Evolutionary conservation across 495 filamentous ascomycete species (phyloP).

Genomic region (Xylaria venustula): DNA sequence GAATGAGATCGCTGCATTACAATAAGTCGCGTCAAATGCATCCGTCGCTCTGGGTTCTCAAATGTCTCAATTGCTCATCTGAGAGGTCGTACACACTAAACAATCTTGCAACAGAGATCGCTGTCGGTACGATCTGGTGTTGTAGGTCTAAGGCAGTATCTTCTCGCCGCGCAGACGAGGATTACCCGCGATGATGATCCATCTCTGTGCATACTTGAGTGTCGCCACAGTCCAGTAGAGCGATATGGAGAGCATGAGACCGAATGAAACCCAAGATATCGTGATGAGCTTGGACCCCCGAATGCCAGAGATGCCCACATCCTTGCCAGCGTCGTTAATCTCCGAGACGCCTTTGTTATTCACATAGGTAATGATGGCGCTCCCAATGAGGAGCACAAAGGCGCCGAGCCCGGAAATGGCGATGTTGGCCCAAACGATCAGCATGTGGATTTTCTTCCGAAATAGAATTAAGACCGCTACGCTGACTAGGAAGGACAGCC

Average conservation of each 20-base stretch:
- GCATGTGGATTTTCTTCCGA: conserved; percentile 30
- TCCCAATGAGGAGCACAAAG: conserved; percentile 25
- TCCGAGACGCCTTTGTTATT: conserved; percentile 29
- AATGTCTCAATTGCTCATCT: too few relatives aligned
- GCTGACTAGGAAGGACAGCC: conserved; percentile 53
- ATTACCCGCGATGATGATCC: conserved; percentile 41
- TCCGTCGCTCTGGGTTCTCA: too few relatives aligned
- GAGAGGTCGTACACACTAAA: too few relatives aligned
- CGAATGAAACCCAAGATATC: conserved; percentile 66
- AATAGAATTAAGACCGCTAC: conserved; percentile 38
- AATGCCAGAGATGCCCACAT: conserved; percentile 31
- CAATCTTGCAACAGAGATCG: too few relatives aligned
- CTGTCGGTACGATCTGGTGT: too few relatives aligned
- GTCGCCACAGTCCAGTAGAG: conserved; percentile 48
- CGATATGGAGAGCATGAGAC: conserved; percentile 57
- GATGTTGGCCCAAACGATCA: conserved; percentile 44
- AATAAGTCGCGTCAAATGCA: too few relatives aligned
- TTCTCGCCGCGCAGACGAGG: neutral
- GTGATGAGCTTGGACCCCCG: conserved; percentile 33
- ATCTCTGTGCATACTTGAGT: conserved; percentile 55
- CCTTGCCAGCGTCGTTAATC: conserved; percentile 32
- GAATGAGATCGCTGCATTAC: too few relatives aligned
- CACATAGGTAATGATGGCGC: conserved; percentile 31
- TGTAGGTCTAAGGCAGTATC: neutral
- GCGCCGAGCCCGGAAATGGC: conserved; percentile 32